A percentile compares a stretch with the other conserved stretches of the same genome.
phyloP scores from a whole-genome alignment of 495 filamentous ascomycete species.

The Xylaria telfairii region DNA sequence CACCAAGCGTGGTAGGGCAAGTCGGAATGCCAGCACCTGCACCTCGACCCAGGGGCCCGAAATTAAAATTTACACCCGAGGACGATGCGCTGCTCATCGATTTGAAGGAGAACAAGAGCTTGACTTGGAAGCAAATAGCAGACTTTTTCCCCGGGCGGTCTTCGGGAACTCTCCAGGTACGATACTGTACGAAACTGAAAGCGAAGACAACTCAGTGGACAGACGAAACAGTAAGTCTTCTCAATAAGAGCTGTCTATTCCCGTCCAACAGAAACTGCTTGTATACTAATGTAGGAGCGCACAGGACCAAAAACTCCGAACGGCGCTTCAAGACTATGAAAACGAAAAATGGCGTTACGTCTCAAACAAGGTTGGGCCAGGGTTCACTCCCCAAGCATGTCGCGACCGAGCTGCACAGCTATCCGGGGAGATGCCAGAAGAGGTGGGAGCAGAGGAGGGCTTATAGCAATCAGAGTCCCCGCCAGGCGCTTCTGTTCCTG shows the following conservation, averaged over 20 bases:
- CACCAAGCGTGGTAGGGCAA: slow-evolving; percentile 78
- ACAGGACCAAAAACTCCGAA: slow-evolving; percentile 78
- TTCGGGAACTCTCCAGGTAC: slow-evolving; percentile 86
- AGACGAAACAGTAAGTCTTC: slow-evolving; percentile 77
- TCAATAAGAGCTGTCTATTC: background rate
- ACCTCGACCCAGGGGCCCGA: slow-evolving; percentile 76
- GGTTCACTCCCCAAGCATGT: slow-evolving; percentile 84
- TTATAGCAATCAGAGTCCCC: slow-evolving; percentile 65
- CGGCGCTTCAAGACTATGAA: slow-evolving; percentile 85
- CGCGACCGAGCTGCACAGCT: slow-evolving; percentile 76
- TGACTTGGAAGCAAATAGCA: slow-evolving; percentile 95
- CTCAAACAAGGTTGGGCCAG: slow-evolving; percentile 82
- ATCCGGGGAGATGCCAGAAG: slow-evolving; percentile 39
- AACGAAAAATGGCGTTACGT: slow-evolving; percentile 89
- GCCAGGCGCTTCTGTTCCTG: slow-evolving; percentile 58
- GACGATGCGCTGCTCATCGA: slow-evolving; percentile 85
- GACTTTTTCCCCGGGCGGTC: slow-evolving; percentile 91
- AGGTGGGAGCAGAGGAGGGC: slow-evolving; percentile 41
- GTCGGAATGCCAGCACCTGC: slow-evolving; percentile 83
- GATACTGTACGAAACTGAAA: slow-evolving; percentile 93
- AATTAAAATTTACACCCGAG: slow-evolving; percentile 88
- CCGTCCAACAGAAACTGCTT: background rate
- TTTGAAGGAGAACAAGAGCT: slow-evolving; percentile 87
- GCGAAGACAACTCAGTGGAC: slow-evolving; percentile 92
- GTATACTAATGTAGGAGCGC: slow-evolving; percentile 28